Conservation (phyloP, 2,329 filamentous ascomycete species). For the Colletotrichum sp. region DNA sequence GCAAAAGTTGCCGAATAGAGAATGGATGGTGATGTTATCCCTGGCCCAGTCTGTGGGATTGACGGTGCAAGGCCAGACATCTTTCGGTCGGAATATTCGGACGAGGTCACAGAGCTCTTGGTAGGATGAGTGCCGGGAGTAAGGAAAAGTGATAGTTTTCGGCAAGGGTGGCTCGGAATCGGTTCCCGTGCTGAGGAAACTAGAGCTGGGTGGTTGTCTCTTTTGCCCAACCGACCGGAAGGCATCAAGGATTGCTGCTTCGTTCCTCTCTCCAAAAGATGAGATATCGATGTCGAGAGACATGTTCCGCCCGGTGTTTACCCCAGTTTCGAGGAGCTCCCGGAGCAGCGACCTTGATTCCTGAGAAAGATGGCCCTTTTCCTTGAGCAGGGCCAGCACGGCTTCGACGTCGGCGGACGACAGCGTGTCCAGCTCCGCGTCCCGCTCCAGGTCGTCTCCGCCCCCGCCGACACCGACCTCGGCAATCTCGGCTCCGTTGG, state of each 20-base stretch:
- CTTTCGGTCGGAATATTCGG: constrained; percentile 69
- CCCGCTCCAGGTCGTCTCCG: constrained; percentile 73
- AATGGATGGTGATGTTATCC: constrained; percentile 64
- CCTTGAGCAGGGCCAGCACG: constrained; percentile 41
- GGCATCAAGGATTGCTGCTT: constrained; percentile 27
- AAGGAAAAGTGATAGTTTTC: constrained; percentile 70
- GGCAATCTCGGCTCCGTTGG: constrained; percentile 65
- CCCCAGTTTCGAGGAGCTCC: constrained; percentile 20
- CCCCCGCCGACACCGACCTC: constrained; percentile 84
- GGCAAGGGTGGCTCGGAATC: constrained; percentile 32
- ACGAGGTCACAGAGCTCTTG: constrained; percentile 77
- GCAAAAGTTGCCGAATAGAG: constrained; percentile 76
- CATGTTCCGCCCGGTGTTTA: constrained; percentile 35
- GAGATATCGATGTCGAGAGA: constrained; percentile 34
- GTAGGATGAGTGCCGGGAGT: constrained; percentile 89
- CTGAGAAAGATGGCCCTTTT: constrained; percentile 21
- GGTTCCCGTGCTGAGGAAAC: neutral
- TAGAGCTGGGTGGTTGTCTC: constrained; percentile 12
- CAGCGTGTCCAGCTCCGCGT: constrained; percentile 68
- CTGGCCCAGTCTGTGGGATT: constrained; percentile 66
- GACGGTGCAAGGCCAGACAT: constrained; percentile 85
- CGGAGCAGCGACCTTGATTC: constrained; percentile 20
- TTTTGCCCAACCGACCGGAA: constrained; percentile 29
- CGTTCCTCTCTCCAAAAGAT: constrained; percentile 31
- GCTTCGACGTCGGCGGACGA: constrained; percentile 57